Conservation (phyloP, 2,329 filamentous ascomycete genomes). For the Claviceps sp. region DNA sequence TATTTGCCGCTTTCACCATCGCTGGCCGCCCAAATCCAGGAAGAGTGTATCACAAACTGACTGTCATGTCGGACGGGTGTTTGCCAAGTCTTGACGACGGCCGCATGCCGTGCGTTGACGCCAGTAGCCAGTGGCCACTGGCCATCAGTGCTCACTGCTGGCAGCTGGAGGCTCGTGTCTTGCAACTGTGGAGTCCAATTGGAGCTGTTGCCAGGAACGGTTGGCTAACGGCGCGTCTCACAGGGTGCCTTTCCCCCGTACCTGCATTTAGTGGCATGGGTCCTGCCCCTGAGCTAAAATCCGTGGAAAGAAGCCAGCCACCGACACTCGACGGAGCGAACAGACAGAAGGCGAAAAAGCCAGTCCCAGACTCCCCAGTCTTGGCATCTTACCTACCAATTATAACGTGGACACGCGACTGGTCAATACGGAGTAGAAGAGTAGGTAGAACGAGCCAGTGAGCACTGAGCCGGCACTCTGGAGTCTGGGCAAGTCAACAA, state of each 20-base stretch:
- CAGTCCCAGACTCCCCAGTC: neutral
- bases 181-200: neutral
- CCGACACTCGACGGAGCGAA: neutral
- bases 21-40: too few species aligned
- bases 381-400: neutral
- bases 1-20: too few species aligned
- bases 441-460: too few species aligned
- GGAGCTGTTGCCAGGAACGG: conserved; percentile 7
- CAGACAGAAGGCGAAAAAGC: neutral
- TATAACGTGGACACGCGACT: neutral
- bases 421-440: neutral
- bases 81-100: too few species aligned
- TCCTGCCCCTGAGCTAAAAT: conserved; percentile 7
- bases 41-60: too few species aligned
- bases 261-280: conserved; percentile 11
- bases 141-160: too few species aligned
- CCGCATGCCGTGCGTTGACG: too few species aligned
- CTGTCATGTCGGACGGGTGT: too few species aligned
- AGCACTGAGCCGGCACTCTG: neutral
- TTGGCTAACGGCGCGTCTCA: conserved; percentile 23
- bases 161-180: neutral
- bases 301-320: neutral
- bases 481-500: neutral
- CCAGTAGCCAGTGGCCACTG: too few species aligned
- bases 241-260: conserved; percentile 9